Evolutionary conservation across 2,329 filamentous ascomycete genomes (phyloP), one percentile per base, ranked within the genome.

Genomic region (Diaporthe sp.): DNA sequence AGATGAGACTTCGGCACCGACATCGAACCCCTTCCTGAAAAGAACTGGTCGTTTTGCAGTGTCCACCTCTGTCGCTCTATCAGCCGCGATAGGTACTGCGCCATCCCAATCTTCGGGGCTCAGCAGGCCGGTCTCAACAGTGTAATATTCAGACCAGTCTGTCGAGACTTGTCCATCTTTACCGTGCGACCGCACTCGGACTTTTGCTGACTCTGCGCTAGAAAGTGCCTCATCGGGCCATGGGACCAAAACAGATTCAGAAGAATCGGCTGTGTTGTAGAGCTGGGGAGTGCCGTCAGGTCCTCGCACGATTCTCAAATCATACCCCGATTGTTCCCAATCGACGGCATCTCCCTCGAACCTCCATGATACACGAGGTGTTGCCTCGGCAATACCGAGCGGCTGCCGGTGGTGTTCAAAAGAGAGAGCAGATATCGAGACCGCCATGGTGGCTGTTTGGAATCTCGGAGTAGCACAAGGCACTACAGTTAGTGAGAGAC

Each of bases 1-100:
- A 37, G 70, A 76, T 12, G 73, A 55, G 5, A 72, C 80, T 25
- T 81, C 78, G 6, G 85, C 77, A 65, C 84, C 82, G 5, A 76
- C 58, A 20, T 55, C 75, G 53, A 74, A 42, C 60, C 13, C 20
- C 53, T 76, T 44, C 31, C 42, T 17, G 72, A 58, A 49, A 8
- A 53, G 63, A 20, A 68, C 31, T 28, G 63, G 15, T 37, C 47
- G 63, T 25, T 68, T 51, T 28, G 31, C 22, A 20, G 63, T 25
- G 7, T 68, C 47, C 44, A 68, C 20, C 47, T 68, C 63, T 34
- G 63, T 68, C 31, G 63, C 17, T 28, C 63, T 53, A 22, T 68
- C 63, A 37, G 63, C 63, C 22, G 63, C 63, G 2, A 68, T 68
- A 17, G 63, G 63, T 5, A 68, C 63, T 25, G 63, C 63, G 15